These are phyloP conservation scores for Coffea eugenioides DNA, from an alignment of 257 asterid species.

Conservation along the genomic window DNA sequence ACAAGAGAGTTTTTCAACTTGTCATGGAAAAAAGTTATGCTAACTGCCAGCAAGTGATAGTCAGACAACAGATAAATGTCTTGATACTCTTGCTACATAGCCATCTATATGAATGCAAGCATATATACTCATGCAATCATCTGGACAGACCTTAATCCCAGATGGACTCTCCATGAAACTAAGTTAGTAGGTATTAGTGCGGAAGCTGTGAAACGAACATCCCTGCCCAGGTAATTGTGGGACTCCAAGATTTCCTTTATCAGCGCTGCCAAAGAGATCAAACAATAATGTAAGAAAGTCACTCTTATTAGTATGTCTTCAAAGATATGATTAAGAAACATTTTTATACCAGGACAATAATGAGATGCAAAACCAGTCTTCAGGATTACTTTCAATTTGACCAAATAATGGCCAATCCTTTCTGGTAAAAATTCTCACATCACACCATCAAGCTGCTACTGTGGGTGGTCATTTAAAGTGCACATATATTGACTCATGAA, in stretches of 20 bases:
- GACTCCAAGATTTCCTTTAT: constrained; percentile 92
- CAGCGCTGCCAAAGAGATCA: constrained; percentile 52
- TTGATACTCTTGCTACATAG: background rate
- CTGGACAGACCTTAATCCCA: constrained; percentile 76
- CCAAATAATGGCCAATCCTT: too few relatives aligned
- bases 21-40: background rate
- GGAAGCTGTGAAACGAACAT: constrained; percentile 91
- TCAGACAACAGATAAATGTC: background rate
- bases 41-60: background rate
- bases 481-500: background rate
- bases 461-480: background rate
- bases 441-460: background rate
- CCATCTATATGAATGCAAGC: background rate
- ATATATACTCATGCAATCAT: constrained; percentile 3
- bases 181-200: constrained; percentile 82
- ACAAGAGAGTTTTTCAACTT: background rate
- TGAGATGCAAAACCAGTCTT: background rate
- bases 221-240: constrained; percentile 96
- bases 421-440: background rate
- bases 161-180: constrained; percentile 97
- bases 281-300: background rate
- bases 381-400: background rate
- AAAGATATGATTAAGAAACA: background rate
- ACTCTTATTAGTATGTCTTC: too few relatives aligned
- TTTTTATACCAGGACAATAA: background rate